Evolutionary conservation across 345 rosid species (phyloP), one percentile per base, ranked within the genome.

Genomic region (Rhizophora apiculata): DNA sequence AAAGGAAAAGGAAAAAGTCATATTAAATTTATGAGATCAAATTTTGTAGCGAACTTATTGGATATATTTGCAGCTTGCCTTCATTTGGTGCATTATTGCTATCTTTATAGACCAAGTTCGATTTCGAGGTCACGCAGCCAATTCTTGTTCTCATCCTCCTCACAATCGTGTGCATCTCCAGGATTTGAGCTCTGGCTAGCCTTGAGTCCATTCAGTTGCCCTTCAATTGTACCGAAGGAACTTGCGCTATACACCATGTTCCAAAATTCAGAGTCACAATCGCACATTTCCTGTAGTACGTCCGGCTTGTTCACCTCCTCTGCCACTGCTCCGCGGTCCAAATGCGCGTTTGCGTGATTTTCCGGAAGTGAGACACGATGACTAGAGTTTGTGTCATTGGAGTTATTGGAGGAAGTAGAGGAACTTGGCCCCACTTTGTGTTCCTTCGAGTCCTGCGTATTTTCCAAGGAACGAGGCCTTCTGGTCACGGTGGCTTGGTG

Each of bases 271-370:
- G 58, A 54, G 76, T 87, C 93, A 1, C 77, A 69, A 67, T 84
- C 95, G 9, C 0, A 37, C 1, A 54, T 29, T 34, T 74, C 73
- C 7, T 63, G 37, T 1, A 57, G 21, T 4, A 72, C 60, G 8
- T 84, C 80, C 0, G 92, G 91, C 63, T 89, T 83, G 73, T 85
- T 86, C 60, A 89, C 96, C 57, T 93, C 96, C 72, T 83, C 83
- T 24, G 69, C 48, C 39, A 64, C 43, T 27, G 36, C 78, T 31
- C 21, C 49, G 10, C 56, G 49, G 60, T 58, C 68, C 58, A 63
- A 64, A 27, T 57, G 31, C 7, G 72, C 39, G 43, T 37, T 76
- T 10, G 31, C 51, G 5, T 43, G 78, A 30, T 74, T 73, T 24
- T 68, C 63, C 13, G 57, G 54, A 58, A 21, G 20, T 4, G 81